Evolutionary conservation across 1,284 basidiomycete species (phyloP).

Genomic region (Melampsora larici-populina): DNA sequence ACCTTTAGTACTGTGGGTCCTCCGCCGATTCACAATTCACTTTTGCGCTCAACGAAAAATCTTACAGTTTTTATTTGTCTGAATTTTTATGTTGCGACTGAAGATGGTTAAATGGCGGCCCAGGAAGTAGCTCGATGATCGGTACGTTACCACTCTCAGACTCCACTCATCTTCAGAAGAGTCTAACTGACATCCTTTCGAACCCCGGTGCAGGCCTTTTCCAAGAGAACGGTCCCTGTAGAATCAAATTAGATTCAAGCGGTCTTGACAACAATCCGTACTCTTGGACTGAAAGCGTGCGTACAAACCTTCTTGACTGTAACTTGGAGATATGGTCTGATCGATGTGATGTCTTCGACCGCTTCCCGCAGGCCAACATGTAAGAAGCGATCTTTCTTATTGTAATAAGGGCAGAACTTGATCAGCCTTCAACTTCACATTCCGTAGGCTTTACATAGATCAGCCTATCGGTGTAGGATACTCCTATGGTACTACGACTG

Average conservation of each 20-base stretch:
- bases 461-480: not conserved
- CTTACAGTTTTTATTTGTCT: too few relatives aligned
- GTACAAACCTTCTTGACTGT: not conserved
- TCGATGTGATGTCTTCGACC: not conserved
- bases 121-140: constrained; percentile 35
- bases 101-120: constrained; percentile 41
- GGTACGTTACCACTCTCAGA: constrained; percentile 14
- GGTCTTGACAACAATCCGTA: constrained; percentile 61
- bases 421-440: not conserved
- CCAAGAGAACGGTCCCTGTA: constrained; percentile 67
- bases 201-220: constrained; percentile 50
- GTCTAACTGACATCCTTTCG: not conserved
- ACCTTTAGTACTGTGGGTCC: constrained; percentile 26
- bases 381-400: not conserved
- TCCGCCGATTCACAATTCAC: too few relatives aligned
- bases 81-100: too few relatives aligned
- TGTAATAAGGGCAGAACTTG: too few relatives aligned
- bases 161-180: not conserved
- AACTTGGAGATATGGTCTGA: not conserved
- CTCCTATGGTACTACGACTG: not conserved
- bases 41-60: too few relatives aligned
- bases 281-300: constrained; percentile 59
- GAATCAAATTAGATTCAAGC: constrained; percentile 62
- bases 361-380: not conserved
- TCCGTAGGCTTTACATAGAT: not conserved